These are phyloP conservation scores for Diaporthe citriasiana DNA, from an alignment of 2,329 filamentous ascomycete species.

Conservation along the genomic window DNA sequence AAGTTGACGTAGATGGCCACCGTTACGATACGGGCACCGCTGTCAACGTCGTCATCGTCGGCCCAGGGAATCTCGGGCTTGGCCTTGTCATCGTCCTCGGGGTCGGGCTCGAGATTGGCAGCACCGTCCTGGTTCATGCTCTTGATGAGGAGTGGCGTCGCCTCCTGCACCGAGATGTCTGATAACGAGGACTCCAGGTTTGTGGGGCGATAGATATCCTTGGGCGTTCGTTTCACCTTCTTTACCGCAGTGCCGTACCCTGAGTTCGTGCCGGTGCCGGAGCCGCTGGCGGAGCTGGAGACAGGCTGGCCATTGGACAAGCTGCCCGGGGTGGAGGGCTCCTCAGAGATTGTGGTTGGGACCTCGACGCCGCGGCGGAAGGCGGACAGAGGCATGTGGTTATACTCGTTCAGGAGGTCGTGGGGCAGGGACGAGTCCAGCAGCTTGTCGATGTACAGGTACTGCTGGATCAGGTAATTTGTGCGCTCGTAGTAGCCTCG, in stretches of 20 bases:
- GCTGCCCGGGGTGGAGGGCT: constrained; percentile 58
- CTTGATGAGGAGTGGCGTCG: constrained; percentile 18
- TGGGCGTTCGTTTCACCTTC: constrained; percentile 83
- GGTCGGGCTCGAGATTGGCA: constrained; percentile 58
- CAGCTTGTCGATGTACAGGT: constrained; percentile 91
- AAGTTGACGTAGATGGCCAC: constrained; percentile 91
- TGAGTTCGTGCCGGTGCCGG: constrained; percentile 10
- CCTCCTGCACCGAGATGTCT: constrained; percentile 7
- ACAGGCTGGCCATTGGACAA: constrained; percentile 48
- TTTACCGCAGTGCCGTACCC: constrained; percentile 50
- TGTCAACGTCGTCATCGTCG: constrained; percentile 80
- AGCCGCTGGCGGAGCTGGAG: constrained; percentile 44
- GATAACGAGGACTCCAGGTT: constrained; percentile 34
- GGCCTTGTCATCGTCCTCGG: constrained; percentile 59
- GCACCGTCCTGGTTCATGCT: constrained; percentile 58
- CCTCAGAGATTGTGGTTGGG: constrained; percentile 83
- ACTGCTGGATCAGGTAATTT: constrained; percentile 91
- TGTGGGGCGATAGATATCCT: constrained; percentile 77
- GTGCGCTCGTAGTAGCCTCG: constrained; percentile 90
- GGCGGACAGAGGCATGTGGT: constrained; percentile 69
- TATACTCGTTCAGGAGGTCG: constrained; percentile 91
- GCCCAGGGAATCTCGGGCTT: constrained; percentile 76
- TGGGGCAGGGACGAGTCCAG: constrained; percentile 94
- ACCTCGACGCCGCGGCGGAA: constrained; percentile 70
- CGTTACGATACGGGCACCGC: constrained; percentile 81